Conservation (phyloP, 2,329 filamentous ascomycete species). For the Scedosporium boydii region DNA sequence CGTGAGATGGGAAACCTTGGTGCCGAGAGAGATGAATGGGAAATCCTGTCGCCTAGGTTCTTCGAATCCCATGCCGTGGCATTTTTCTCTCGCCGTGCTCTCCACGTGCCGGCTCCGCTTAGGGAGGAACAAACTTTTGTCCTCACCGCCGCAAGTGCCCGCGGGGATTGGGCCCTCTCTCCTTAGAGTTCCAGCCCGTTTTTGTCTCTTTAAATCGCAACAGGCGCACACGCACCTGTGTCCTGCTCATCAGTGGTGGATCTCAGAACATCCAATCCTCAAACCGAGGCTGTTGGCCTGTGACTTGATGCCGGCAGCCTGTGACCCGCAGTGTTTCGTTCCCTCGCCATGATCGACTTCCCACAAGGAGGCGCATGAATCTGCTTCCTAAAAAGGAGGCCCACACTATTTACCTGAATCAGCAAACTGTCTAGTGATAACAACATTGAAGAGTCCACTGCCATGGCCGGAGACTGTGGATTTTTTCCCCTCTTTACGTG, state of each 20-base stretch:
- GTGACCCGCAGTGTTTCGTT: conserved; percentile 7
- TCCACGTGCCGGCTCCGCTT: neutral
- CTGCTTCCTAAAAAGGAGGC: neutral
- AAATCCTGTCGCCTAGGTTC: neutral
- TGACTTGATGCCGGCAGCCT: conserved; percentile 1
- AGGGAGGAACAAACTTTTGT: no score
- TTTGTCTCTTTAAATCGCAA: neutral
- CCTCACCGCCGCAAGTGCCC: no score
- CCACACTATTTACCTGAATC: conserved; percentile 2
- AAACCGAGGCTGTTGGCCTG: conserved; percentile 3
- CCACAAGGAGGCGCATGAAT: conserved; percentile 1
- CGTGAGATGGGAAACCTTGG: neutral
- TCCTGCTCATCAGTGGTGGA: neutral
- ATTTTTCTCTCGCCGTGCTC: neutral
- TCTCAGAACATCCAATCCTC: neutral
- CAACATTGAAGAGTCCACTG: neutral
- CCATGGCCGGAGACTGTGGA: no score
- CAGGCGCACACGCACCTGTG: neutral
- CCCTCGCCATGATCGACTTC: conserved; percentile 2
- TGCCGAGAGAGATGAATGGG: neutral
- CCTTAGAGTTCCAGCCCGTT: neutral
- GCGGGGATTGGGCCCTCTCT: no score
- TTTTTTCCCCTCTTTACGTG: neutral
- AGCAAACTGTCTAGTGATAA: neutral
- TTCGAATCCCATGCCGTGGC: neutral